Evolutionary conservation across 768 basidiomycete genomes (phyloP).

Genomic region (Russula sp.): DNA sequence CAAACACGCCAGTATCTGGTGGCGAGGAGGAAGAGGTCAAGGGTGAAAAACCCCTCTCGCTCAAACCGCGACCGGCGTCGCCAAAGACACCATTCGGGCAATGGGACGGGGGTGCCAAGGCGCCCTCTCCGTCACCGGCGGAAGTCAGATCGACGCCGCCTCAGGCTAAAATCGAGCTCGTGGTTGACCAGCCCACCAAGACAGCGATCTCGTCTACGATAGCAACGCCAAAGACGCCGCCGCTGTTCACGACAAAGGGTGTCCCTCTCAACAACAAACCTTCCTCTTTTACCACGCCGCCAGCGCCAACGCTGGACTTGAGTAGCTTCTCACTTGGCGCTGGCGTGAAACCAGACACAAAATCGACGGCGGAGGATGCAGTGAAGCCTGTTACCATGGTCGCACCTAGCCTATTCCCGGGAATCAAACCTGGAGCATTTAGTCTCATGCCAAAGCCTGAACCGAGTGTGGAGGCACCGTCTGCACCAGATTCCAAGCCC

Average conservation of each 20-base stretch:
- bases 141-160: conserved; percentile 6
- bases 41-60: conserved; percentile 24
- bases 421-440: background rate
- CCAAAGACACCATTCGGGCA: conserved; percentile 35
- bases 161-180: conserved; percentile 5
- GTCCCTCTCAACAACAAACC: background rate
- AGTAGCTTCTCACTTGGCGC: background rate
- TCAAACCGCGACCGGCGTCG: conserved; percentile 34
- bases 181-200: background rate
- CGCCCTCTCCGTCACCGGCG: conserved; percentile 2
- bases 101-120: background rate
- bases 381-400: background rate
- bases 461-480: background rate
- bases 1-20: conserved; percentile 39
- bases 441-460: conserved; percentile 9
- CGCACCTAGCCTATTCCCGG: background rate
- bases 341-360: background rate
- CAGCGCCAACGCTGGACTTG: background rate
- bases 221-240: conserved; percentile 42
- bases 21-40: conserved; percentile 38
- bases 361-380: background rate
- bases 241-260: background rate
- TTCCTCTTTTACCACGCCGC: background rate
- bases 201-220: conserved; percentile 22
- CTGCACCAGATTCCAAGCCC: background rate